A percentile compares a stretch with the other conserved stretches of the same genome.
Evolutionary conservation across 2,329 filamentous ascomycete species (phyloP).

Genomic region (Fusarium sp.): DNA sequence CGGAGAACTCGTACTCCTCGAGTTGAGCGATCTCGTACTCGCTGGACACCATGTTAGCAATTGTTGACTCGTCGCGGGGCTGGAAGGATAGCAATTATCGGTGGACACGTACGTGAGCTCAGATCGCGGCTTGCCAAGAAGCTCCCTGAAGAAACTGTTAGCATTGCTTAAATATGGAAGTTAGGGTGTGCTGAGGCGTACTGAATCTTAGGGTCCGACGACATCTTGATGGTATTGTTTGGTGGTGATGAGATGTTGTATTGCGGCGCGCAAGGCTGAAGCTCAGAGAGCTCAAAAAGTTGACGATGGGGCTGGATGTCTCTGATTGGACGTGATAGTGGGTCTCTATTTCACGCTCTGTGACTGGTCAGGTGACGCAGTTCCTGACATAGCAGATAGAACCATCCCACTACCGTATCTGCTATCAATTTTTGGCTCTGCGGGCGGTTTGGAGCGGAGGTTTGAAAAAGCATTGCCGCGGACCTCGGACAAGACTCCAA

Average conservation of each 20-base stretch:
- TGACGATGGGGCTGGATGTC: constrained; percentile 24
- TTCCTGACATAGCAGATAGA: constrained; percentile 8
- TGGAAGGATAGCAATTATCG: constrained; percentile 21
- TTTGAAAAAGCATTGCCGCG: constrained; percentile 52
- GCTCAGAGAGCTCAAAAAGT: constrained; percentile 50
- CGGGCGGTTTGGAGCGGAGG: constrained; percentile 41
- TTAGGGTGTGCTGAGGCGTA: constrained; percentile 54
- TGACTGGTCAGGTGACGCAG: constrained; percentile 39
- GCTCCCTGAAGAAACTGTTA: constrained; percentile 70
- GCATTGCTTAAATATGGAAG: constrained; percentile 6
- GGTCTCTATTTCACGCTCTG: not conserved
- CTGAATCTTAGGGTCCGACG: constrained; percentile 79
- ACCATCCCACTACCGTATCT: constrained; percentile 19
- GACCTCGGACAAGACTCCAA: constrained; percentile 38
- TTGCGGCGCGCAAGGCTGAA: constrained; percentile 52
- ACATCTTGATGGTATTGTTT: constrained; percentile 58
- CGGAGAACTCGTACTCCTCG: constrained; percentile 67
- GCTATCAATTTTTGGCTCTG: constrained; percentile 45
- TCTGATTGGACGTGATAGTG: constrained; percentile 46
- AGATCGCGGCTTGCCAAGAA: constrained; percentile 86
- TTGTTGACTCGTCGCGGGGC: constrained; percentile 33
- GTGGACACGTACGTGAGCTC: constrained; percentile 82
- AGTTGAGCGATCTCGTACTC: constrained; percentile 90
- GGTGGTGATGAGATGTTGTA: constrained; percentile 32
- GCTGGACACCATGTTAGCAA: constrained; percentile 58